Evolutionary conservation across 306 rosid genomes (phyloP), one percentile per base, ranked within the genome.

Genomic region (Cercis canadensis): DNA sequence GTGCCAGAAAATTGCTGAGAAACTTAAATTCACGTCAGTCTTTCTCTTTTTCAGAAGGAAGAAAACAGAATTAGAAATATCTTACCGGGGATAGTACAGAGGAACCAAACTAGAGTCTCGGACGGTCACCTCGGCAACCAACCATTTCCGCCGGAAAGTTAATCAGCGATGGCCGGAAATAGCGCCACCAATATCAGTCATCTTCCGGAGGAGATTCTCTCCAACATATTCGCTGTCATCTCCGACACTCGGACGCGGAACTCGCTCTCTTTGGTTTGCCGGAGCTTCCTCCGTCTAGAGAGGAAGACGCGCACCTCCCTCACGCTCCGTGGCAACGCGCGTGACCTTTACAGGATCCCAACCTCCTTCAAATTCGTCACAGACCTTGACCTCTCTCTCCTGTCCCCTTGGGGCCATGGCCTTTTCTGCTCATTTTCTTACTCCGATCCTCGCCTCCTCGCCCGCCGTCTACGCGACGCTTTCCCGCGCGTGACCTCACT

Each of bases 391-490:
- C 87, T 89, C 60, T 94, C 97, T 21, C 80, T 81, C 18, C 82
- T 88, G 60, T 90, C 97, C 0, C 97, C 97, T 13, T 90, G 97
- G 97, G 97, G 97, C 49, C 90, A 90, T 81, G 82, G 85, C 17
- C 96, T 94, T 8, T 82, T 94, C 83, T 83, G 86, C 49, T 60
- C 80, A 32, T 17, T 75, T 37, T 19, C 85, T n/a, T 56, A 53
- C 50, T 45, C 75, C 19, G 87, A 86, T 41, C 85, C 85, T 4
- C 53, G n/a, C 13, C 85, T 86, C 32, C 88, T 89, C 51, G 97
- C 97, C 1, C 87, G 11, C 21, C 84, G 72, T 39, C 87, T 94
- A n/a, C 83, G 87, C 1, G 18, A 46, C 50, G 88, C 89, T n/a
- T 94, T 94, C 76, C 99, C 99, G 0, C 16, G 37, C 19, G 95